Base-by-base conservation (phyloP, 148 eudicot species). In the Pouteria glomerata region DNA sequence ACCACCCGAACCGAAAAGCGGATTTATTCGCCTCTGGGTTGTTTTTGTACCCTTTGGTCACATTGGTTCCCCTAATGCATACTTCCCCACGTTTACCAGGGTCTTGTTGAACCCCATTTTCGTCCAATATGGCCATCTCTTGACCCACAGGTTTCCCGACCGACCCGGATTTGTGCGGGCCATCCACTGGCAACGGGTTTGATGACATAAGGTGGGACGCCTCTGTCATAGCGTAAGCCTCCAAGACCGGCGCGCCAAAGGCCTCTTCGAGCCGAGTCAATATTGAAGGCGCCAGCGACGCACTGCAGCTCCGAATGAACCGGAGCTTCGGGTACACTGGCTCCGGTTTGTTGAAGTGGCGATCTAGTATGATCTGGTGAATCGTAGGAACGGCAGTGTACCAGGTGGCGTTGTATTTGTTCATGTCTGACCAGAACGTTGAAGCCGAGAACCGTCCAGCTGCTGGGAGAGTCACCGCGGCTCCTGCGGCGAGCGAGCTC, bases 221-320 rank as follows among this genome's bases (percentile, higher is more conserved):
- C 76, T 94, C 98, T 2, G 98, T 94, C 98, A 94, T 94, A 1
- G 98, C 98, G 72, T 91, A 94, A 2, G 98, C 91, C 83, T 94
- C 98, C 81, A 94, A 71, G 16, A 94, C 98, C 1, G 98, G 97
- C 0, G 96, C 98, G 21, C 72, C 82, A 65, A 94, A 91, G 0
- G 96, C 81, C 74, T 89, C 96, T 83, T 94, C 98, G 0, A 94
- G 86, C 66, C 92, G 78, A 1, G 75, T 79, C 58, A 94, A 8
- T 0, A 91, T 88, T 0, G 75, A 33, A 5, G 98, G 98, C 11
- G 98, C 97, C 30, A 94, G 66, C 0, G 97, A 86, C 0, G 98
- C 98, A 47, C 97, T 91, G 34, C 98, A 94, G 82, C 96, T 91
- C 45, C 98, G 78, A 8, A 94, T 94, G 41, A 94, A 94, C 74